Conservation (phyloP, 139 green algal species). For the Picochlorum sp. region DNA sequence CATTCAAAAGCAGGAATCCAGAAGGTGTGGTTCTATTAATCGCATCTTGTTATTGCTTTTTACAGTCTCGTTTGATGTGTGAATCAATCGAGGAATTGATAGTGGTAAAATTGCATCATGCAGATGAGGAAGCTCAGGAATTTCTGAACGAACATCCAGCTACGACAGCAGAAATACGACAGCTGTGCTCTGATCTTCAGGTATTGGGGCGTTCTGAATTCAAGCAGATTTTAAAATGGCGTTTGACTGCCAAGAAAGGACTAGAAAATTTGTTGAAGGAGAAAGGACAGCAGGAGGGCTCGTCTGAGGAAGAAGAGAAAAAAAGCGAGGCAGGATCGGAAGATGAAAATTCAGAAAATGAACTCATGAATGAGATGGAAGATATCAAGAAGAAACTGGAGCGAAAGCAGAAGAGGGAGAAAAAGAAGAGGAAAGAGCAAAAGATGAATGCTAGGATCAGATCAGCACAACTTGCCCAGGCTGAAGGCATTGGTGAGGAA, state of each 20-base stretch:
- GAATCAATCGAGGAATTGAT: not conserved
- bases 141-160: slow-evolving; percentile 41
- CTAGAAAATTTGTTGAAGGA: slow-evolving; percentile 11
- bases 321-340: not conserved
- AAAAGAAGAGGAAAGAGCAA: slow-evolving; percentile 48
- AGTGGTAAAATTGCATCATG: not conserved
- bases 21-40: not conserved
- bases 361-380: slow-evolving; percentile 80
- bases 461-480: slow-evolving; percentile 38
- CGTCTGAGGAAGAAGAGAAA: not conserved
- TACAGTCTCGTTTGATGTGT: not conserved
- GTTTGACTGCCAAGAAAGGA: slow-evolving; percentile 20
- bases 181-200: slow-evolving; percentile 78
- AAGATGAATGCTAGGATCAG: slow-evolving; percentile 70
- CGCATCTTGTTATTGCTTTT: not conserved
- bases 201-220: slow-evolving; percentile 80
- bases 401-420: slow-evolving; percentile 50
- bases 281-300: not conserved
- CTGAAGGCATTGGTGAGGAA: slow-evolving; percentile 36
- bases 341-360: slow-evolving; percentile 44
- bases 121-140: not conserved
- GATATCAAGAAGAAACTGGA: slow-evolving; percentile 60
- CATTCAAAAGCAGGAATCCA: slow-evolving; percentile 15
- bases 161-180: slow-evolving; percentile 69
- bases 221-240: slow-evolving; percentile 87